These are phyloP conservation scores for Lactifluus volemus DNA, from an alignment of 768 basidiomycete genomes.

Conservation along the genomic window DNA sequence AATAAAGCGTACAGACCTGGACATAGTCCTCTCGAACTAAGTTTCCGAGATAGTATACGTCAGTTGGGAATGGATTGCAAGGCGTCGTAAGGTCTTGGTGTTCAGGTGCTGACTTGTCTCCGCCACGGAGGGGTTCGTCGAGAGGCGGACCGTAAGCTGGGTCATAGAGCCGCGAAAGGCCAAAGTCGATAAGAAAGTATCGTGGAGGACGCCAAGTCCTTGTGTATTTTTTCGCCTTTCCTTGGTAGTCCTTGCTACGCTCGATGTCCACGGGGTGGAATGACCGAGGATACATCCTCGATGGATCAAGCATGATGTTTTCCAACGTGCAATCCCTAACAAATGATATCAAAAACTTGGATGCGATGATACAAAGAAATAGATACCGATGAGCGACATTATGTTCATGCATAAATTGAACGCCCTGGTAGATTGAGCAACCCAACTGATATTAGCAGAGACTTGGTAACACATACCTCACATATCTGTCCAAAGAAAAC, in stretches of 20 bases:
- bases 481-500: conserved; percentile 23
- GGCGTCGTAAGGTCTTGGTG: background rate
- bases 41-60: conserved; percentile 24
- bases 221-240: conserved; percentile 11
- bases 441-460: background rate
- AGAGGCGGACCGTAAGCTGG: background rate
- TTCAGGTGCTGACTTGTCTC: conserved; percentile 24
- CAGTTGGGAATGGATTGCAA: conserved; percentile 22
- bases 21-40: conserved; percentile 14
- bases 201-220: conserved; percentile 22
- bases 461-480: conserved; percentile 9
- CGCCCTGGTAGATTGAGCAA: background rate
- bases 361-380: background rate
- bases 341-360: background rate
- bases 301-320: conserved; percentile 16
- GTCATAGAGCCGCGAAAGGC: conserved; percentile 21
- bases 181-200: conserved; percentile 27
- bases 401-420: conserved; percentile 13
- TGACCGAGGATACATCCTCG: conserved; percentile 9
- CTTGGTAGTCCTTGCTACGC: background rate
- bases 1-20: background rate
- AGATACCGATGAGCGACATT: conserved; percentile 15
- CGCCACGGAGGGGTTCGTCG: conserved; percentile 21
- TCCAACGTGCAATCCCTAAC: background rate
- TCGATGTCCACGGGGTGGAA: conserved; percentile 1